Conservation (phyloP, 176 grass and related monocot genomes). For the Miscanthus lutarioriparius region DNA sequence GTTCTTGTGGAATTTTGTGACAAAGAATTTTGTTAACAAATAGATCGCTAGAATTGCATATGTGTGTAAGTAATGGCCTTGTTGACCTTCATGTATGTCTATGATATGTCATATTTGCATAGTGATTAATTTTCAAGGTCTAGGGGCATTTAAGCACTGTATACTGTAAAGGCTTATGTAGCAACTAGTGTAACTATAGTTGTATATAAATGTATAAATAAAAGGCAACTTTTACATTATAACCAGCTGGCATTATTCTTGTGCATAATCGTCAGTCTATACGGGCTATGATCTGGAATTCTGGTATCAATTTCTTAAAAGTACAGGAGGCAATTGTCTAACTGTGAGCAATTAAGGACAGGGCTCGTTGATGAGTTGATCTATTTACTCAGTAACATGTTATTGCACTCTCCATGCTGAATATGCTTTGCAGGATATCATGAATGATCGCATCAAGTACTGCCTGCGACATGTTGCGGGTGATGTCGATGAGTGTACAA, state of each 20-base stretch:
- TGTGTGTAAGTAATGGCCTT: not conserved
- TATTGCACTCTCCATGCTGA: not conserved
- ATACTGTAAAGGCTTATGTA: not conserved
- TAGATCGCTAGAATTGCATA: not conserved
- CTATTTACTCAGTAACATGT: not conserved
- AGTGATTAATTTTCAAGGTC: not conserved
- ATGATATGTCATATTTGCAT: not conserved
- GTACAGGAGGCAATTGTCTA: not conserved
- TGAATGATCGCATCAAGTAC: conserved; percentile 90
- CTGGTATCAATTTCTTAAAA: not conserved
- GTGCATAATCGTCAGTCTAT: not conserved
- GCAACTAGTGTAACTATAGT: not conserved
- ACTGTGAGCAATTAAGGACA: not conserved
- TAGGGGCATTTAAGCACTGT: not conserved
- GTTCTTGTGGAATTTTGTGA: not conserved
- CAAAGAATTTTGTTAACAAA: not conserved
- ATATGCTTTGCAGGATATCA: conserved; percentile 60
- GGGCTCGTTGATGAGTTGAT: not conserved
- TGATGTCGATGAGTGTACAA: conserved; percentile 62
- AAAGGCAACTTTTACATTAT: not conserved
- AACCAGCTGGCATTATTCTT: not conserved
- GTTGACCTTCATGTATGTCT: conserved; percentile 5
- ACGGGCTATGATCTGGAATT: not conserved
- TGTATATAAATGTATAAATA: not conserved
- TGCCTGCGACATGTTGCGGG: conserved; percentile 72